Conservation (phyloP, 2,329 filamentous ascomycete species). For the Clonostachys solani region DNA sequence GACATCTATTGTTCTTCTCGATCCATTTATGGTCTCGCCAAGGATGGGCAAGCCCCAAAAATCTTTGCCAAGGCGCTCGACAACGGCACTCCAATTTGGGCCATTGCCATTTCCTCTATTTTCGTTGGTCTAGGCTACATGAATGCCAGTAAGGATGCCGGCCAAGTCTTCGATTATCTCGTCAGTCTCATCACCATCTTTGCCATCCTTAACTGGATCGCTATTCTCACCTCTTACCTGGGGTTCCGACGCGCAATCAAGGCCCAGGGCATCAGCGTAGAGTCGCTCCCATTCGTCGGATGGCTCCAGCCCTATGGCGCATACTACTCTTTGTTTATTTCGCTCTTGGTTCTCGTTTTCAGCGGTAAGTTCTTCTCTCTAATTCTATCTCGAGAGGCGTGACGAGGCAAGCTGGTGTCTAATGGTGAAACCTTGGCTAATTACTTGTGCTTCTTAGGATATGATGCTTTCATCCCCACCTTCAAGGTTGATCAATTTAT, state of each 20-base stretch:
- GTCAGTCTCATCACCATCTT: constrained; percentile 36
- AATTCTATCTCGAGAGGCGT: too few relatives aligned
- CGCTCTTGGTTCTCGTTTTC: too few relatives aligned
- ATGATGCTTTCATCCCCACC: constrained; percentile 56
- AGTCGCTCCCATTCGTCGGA: constrained; percentile 28
- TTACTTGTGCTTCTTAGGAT: constrained; percentile 15
- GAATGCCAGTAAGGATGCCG: constrained; percentile 26
- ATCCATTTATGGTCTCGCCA: constrained; percentile 39
- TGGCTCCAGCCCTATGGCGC: constrained; percentile 30
- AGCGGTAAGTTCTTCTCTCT: too few relatives aligned
- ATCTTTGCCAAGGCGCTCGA: constrained; percentile 24
- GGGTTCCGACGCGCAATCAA: constrained; percentile 28
- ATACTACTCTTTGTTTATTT: constrained; percentile 20
- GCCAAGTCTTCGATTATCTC: constrained; percentile 34
- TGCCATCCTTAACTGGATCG: constrained; percentile 37
- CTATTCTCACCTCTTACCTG: constrained; percentile 32
- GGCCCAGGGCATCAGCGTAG: constrained; percentile 25
- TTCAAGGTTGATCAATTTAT: constrained; percentile 62
- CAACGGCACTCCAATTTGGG: constrained; percentile 31
- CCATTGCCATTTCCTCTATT: constrained; percentile 24
- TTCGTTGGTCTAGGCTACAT: constrained; percentile 33
- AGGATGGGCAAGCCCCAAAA: constrained; percentile 31
- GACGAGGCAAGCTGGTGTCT: too few relatives aligned
- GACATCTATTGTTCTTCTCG: constrained; percentile 49
- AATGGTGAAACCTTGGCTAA: too few relatives aligned